Base-by-base conservation (phyloP, 371 early-diverging fungal species). In the Haplosporangium sp. region DNA sequence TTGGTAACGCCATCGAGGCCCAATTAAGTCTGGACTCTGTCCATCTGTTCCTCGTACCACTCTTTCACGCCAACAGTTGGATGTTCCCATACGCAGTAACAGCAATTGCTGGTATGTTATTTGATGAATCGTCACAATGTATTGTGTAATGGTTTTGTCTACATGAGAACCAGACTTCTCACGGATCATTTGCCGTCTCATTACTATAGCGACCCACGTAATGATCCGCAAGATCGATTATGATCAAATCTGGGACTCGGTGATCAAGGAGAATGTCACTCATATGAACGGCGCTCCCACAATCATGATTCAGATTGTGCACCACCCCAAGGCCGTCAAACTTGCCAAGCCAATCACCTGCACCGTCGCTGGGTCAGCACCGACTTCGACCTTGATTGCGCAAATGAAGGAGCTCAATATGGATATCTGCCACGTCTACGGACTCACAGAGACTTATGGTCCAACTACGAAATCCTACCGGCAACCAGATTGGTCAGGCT, bases 41-140 rank as follows among this genome's bases (percentile, higher is more conserved):
- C 5, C 89, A 83, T 69, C 64, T 92, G 38, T 92, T 88, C 84
- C 84, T 86, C 2, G 81, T 89, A 2, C 92, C 92, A 3, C 85
- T 90, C 84, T 92, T 92, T 68, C 92, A 92, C 69, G 90, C 89
- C 58, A 88, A 86, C 64, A 89, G 89, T 16, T 92, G 92, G 92
- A 82, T 84, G 38, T 90, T 88, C 64, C 89, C 89, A 38, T 92
- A 90, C 86, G 85, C 90, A 10, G 67, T 89, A 1, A 83, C 86
- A 0, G 87, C 90, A n/a, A 84, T 85, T 7, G 86, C 87, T 43
- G 86, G 82, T 75, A 69, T 29, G n/a, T 16, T 21, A 18, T n/a
- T 2, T 29, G 29, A 29, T 29, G 29, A 29, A 29, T 29, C 29
- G 29, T 29, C 29, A 29, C 29, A 1, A 4, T 29, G 29, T 29